These are phyloP conservation scores for Auriscalpium orientale DNA, from an alignment of 768 basidiomycete genomes.

Conservation along the genomic window DNA sequence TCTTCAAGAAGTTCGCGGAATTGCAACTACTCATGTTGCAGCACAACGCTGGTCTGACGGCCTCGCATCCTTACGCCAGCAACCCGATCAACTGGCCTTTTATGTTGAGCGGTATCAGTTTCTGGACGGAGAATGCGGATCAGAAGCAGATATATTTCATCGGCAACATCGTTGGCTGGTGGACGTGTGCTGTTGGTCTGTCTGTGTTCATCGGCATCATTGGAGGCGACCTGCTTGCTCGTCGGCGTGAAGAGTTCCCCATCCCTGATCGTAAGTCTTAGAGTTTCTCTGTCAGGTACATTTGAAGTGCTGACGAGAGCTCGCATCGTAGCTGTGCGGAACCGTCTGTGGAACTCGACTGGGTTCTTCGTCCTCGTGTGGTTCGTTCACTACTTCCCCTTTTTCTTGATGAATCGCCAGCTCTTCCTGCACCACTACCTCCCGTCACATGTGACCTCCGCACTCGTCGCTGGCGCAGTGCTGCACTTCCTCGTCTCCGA, in stretches of 20 bases:
- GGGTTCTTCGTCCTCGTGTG: slow-evolving; percentile 95
- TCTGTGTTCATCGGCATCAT: slow-evolving; percentile 87
- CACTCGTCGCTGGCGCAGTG: slow-evolving; percentile 86
- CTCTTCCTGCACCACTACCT: slow-evolving; percentile 97
- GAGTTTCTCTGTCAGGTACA: neutral
- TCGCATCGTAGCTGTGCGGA: slow-evolving; percentile 63
- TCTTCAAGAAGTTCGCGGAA: slow-evolving; percentile 93
- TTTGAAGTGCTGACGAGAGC: too few species aligned
- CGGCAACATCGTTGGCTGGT: slow-evolving; percentile 93
- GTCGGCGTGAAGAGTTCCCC: slow-evolving; percentile 76
- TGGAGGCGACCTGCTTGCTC: slow-evolving; percentile 82
- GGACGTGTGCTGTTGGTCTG: slow-evolving; percentile 81
- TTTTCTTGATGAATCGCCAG: slow-evolving; percentile 97
- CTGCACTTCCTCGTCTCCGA: slow-evolving; percentile 88
- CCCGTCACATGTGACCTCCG: slow-evolving; percentile 89
- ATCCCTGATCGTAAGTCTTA: slow-evolving; percentile 76
- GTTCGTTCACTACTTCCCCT: slow-evolving; percentile 93
- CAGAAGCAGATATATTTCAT: slow-evolving; percentile 95
- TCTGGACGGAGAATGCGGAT: slow-evolving; percentile 86
- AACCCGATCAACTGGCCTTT: slow-evolving; percentile 99
- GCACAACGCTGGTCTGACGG: slow-evolving; percentile 97
- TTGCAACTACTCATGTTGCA: slow-evolving; percentile 93
- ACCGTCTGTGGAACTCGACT: slow-evolving; percentile 90
- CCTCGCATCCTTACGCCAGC: slow-evolving; percentile 96
- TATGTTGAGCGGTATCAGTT: slow-evolving; percentile 91